Evolutionary conservation across 306 rosid species (phyloP).

Genomic region (Malus domestica): ASM211411v1 NC_041793.1:46086501-46087000

Average conservation of each 20-base stretch:
- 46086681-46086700: background rate
- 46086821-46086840: no score
- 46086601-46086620: background rate
- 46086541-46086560: background rate
- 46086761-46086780: background rate
- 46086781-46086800: background rate
- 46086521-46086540: background rate
- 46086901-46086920: no score
- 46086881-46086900: no score
- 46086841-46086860: no score
- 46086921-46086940: no score
- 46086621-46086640: background rate
- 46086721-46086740: background rate
- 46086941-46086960: background rate
- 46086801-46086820: no score
- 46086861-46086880: no score
- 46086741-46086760: background rate
- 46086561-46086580: constrained; percentile 1
- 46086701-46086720: background rate
- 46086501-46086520: background rate
- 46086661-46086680: background rate
- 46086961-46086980: background rate
- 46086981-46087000: no score
- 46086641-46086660: background rate
- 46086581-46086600: constrained; percentile 15